Conservation (phyloP, 2,329 filamentous ascomycete species). For the Davidsoniella australis region DNA sequence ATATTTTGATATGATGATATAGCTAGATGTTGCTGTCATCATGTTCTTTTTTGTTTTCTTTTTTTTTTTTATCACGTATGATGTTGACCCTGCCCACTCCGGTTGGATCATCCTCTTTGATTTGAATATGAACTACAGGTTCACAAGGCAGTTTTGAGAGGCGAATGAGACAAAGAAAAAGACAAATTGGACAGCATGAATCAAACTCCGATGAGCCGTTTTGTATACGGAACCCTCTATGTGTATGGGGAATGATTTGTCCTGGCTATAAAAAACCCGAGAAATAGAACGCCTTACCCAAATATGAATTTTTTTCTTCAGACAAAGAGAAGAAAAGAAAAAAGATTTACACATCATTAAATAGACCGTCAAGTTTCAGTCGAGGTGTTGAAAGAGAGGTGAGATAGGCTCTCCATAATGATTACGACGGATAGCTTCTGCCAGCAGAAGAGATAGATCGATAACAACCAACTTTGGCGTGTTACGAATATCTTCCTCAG, state of each 20-base stretch:
- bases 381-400: constrained; percentile 50
- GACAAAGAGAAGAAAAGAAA: neutral
- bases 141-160: no score
- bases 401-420: constrained; percentile 83
- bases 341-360: neutral
- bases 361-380: constrained; percentile 23
- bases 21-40: no score
- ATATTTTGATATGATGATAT: no score
- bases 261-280: neutral
- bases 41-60: no score
- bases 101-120: no score
- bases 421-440: constrained; percentile 87
- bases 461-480: constrained; percentile 76
- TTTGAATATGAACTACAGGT: no score
- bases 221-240: neutral
- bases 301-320: neutral
- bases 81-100: no score
- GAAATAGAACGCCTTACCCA: constrained; percentile 5
- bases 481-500: constrained; percentile 49
- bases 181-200: neutral
- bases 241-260: no score
- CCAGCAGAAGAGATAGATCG: constrained; percentile 71
- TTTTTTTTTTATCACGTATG: no score
- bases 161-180: neutral
- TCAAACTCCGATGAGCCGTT: no score